Conservation (phyloP, 1,284 basidiomycete genomes). For the Cutaneotrichosporon spelunceum region DNA sequence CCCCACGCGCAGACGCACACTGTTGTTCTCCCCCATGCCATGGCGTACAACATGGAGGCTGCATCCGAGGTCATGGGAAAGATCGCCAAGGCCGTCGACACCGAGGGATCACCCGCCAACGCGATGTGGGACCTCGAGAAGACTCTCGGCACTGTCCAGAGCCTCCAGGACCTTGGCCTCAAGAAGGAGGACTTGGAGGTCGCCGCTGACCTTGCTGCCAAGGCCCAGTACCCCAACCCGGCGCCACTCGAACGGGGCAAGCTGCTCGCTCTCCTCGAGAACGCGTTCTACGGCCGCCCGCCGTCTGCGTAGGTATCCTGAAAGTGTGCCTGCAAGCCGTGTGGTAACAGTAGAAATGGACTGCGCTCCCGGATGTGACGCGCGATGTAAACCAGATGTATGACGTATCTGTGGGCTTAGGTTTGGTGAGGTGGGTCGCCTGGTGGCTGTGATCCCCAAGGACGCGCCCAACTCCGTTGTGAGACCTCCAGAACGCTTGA, state of each 20-base stretch:
- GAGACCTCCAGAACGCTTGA: too few relatives aligned
- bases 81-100: slow-evolving; percentile 48
- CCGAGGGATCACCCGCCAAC: slow-evolving; percentile 46
- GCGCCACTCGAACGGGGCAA: slow-evolving; percentile 52
- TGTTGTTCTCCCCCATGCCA: slow-evolving; percentile 55
- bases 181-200: slow-evolving; percentile 54
- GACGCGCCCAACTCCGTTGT: too few relatives aligned
- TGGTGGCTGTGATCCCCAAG: too few relatives aligned
- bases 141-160: slow-evolving; percentile 51
- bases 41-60: slow-evolving; percentile 54
- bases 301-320: slow-evolving; percentile 10
- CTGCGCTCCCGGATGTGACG: background rate
- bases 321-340: background rate
- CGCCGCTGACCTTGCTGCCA: slow-evolving; percentile 53
- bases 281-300: slow-evolving; percentile 29
- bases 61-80: slow-evolving; percentile 49
- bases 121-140: slow-evolving; percentile 53
- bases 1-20: slow-evolving; percentile 57
- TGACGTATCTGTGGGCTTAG: background rate
- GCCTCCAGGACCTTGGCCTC: slow-evolving; percentile 54
- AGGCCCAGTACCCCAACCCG: slow-evolving; percentile 55
- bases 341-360: background rate
- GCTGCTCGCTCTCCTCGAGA: slow-evolving; percentile 38
- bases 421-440: background rate
- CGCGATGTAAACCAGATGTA: background rate